Evolutionary conservation across 2,329 filamentous ascomycete species (phyloP), one percentile per base, ranked within the genome.

Genomic region (Fusarium avenaceum): DNA sequence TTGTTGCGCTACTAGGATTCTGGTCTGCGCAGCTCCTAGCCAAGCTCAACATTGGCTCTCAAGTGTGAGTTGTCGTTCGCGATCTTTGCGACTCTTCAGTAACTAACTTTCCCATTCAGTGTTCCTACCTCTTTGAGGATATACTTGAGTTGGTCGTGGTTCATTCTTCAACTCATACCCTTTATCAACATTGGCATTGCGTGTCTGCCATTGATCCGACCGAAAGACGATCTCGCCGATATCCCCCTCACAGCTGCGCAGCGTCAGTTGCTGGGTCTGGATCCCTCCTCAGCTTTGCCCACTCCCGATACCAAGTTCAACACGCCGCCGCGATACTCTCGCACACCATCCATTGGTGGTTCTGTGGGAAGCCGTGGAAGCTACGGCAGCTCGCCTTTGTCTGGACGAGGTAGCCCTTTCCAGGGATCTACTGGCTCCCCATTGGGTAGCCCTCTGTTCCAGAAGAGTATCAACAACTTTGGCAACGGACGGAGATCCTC

Each of bases 251-350:
- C 95, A 13, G 66, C 76, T 30, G 75, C 77, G 43, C 96, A 98
- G 82, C 91, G 95, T 64, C 86, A 90, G 67, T 86, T 97, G 15
- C 88, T 99, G 51, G 94, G 94, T 47, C 87, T 99, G 5, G 87
- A 90, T 39, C 90, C 93, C 4, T 87, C 85, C 60, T 84, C 85
- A 4, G 80, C 82, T 3, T 82, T 87, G 4, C 86, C 91, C 0
- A 91, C 90, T 0, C 90, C 93, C 3, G 89, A 91, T 42, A 87
- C 87, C 58, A 76, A 74, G 38, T 96, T 92, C 79, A 89, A 91
- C 72, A 97, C 95, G 1, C 95, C 95, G 6, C 95, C 95, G 4
- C 89, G 93, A 73, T 97, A 97, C 81, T 88, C 91, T 35, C 86
- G 93, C 60, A 95, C 92, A 14, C 87, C 90, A 26, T 91, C 88